phyloP scores from a whole-genome alignment of 179 eudicot species.

The Spergularia azorica region DNA sequence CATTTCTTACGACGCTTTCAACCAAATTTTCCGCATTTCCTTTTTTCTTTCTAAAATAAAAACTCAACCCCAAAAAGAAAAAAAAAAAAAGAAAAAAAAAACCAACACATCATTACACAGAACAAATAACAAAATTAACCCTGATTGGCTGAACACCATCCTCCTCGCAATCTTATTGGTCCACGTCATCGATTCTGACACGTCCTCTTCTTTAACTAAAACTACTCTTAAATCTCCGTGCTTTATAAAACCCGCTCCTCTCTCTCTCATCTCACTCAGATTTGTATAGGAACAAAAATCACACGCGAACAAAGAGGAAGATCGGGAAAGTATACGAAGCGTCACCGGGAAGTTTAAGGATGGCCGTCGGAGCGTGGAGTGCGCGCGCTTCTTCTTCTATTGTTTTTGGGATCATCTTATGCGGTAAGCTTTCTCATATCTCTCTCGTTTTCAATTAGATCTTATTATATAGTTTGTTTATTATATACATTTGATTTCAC shows the following conservation, averaged over 20 bases:
- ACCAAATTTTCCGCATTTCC: no score
- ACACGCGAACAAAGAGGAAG: background rate
- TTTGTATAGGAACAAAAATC: background rate
- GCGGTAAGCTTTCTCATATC: constrained; percentile 31
- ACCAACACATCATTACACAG: background rate
- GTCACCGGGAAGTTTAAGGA: background rate
- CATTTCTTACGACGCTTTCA: constrained; percentile 32
- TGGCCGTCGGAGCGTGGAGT: constrained; percentile 37
- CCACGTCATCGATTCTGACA: constrained; percentile 36
- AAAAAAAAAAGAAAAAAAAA: background rate
- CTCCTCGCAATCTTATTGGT: constrained; percentile 25
- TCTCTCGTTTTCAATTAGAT: background rate
- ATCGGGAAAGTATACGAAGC: background rate
- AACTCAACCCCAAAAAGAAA: background rate
- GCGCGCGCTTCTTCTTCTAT: constrained; percentile 37
- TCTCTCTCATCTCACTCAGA: background rate
- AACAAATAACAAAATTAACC: background rate
- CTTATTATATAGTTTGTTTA: background rate
- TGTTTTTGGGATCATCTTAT: constrained; percentile 36
- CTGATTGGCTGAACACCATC: constrained; percentile 20
- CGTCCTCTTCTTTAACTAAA: constrained; percentile 20
- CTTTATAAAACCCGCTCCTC: background rate
- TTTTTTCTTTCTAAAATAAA: background rate
- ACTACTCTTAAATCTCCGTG: background rate
- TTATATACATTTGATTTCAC: background rate